Evolutionary conservation across 352 stramenopile genomes (phyloP), one percentile per base, ranked within the genome.

Genomic region (Saprolegnia parasitica): DNA sequence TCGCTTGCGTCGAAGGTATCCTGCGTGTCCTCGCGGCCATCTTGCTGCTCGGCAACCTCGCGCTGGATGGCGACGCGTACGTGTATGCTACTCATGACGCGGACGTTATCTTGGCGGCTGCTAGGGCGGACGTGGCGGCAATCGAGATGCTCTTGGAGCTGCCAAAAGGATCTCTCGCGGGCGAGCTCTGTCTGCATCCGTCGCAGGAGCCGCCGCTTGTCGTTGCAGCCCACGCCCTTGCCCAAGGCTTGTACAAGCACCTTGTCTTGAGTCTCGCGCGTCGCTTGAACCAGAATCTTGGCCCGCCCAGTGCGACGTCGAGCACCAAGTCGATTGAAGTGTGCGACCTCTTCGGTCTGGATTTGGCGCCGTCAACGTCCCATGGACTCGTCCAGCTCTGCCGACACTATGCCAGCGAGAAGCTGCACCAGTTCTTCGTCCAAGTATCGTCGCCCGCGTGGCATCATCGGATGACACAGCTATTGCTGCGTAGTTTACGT

Each of bases 401-500:
- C 11, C 23, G n/a, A 13, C 20, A 66, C 24, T 66, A 66, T 23
- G 35, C 58, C 1, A 40, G 32, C 24, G 58, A 66, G 24, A 66
- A 66, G 35, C 13, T 66, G 18, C 58, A 46, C 46, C 37, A 50
- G 49, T 67, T 67, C 5, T 56, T 67, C 49, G n/a, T 46, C 9
- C 61, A 67, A 29, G 58, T 66, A 21, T 52, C 2, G 4, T 35
- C 4, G 5, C 8, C 16, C 15, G 15, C n/a, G n/a, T n/a, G n/a
- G n/a, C n/a, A n/a, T n/a, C n/a, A n/a, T n/a, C n/a, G n/a, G n/a
- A n/a, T n/a, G n/a, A n/a, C n/a, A n/a, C n/a, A n/a, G n/a, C n/a
- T n/a, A n/a, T n/a, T n/a, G n/a, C n/a, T n/a, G 23, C n/a, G 18
- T 66, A 66, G 58, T 66, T 47, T 24, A 52, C 37, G 9, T 66